phyloP scores from a whole-genome alignment of 2,329 filamentous ascomycete genomes.

The Phaeophleospora eucalypticola region DNA sequence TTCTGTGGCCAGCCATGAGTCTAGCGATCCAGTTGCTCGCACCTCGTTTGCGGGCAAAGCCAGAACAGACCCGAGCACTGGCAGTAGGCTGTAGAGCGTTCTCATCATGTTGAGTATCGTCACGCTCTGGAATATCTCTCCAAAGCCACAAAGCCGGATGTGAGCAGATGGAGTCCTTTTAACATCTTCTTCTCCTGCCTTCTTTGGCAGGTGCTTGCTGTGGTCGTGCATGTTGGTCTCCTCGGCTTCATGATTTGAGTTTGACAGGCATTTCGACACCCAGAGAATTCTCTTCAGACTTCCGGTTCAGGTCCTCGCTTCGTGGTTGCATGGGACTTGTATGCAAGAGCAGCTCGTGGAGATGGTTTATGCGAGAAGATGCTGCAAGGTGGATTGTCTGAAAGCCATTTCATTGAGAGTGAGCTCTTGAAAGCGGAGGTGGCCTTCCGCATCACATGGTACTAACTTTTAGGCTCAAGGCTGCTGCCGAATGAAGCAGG shows the following conservation, averaged over 20 bases:
- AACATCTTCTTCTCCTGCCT: background rate
- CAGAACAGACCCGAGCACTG: background rate
- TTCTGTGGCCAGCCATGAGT: constrained; percentile 41
- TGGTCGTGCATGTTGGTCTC: background rate
- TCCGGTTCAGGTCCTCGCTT: background rate
- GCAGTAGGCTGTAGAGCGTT: background rate
- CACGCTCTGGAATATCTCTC: background rate
- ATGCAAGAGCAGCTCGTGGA: too few species aligned
- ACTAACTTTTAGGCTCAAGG: too few species aligned
- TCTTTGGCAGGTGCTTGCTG: background rate
- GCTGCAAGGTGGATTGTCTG: background rate
- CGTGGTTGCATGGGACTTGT: background rate
- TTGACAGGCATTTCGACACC: background rate
- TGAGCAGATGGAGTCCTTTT: background rate
- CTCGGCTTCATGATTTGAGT: background rate
- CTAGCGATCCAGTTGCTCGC: background rate
- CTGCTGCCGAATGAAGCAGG: too few species aligned
- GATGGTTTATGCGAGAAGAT: background rate
- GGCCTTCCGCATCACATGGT: background rate
- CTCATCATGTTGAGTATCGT: background rate
- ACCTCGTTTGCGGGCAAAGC: background rate
- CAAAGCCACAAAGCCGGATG: background rate
- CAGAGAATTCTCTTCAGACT: background rate
- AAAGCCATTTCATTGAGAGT: background rate
- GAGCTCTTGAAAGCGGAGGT: background rate